Conservation (phyloP, 2,329 filamentous ascomycete species). For the Fusarium circinatum region DNA sequence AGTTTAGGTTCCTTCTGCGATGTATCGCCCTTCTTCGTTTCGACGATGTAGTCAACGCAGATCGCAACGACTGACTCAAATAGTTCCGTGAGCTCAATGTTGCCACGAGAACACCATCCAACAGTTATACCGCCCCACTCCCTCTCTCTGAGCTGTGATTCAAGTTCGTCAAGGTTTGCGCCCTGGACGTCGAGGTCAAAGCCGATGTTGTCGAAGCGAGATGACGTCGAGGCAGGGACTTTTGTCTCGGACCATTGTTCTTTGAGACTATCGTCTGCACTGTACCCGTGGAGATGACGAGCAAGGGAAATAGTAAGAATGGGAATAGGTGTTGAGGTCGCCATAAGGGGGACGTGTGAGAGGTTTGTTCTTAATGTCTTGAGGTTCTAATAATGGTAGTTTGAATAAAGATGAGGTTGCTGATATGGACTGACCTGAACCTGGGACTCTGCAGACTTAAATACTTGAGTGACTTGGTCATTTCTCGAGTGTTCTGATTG, state of each 20-base stretch:
- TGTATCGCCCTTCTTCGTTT: background rate
- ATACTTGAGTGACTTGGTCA: accelerated
- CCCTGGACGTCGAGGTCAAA: constrained; percentile 9
- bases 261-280: background rate
- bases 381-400: accelerated
- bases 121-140: constrained; percentile 2
- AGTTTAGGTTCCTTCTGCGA: constrained; percentile 2
- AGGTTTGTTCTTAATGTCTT: background rate
- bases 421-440: accelerated
- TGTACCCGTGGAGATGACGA: background rate
- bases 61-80: background rate
- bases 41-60: background rate
- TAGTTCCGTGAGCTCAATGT: constrained; percentile 13
- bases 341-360: background rate
- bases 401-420: accelerated
- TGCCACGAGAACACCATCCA: constrained; percentile 11
- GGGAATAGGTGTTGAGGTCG: background rate
- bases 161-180: background rate
- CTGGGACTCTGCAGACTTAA: accelerated
- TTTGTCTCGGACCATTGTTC: constrained; percentile 13
- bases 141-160: accelerated
- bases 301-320: constrained; percentile 14
- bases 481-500: accelerated
- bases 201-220: constrained; percentile 4
- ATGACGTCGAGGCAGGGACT: background rate